phyloP scores from a whole-genome alignment of 2,329 filamentous ascomycete species.

The Metarhizium rileyi region DNA sequence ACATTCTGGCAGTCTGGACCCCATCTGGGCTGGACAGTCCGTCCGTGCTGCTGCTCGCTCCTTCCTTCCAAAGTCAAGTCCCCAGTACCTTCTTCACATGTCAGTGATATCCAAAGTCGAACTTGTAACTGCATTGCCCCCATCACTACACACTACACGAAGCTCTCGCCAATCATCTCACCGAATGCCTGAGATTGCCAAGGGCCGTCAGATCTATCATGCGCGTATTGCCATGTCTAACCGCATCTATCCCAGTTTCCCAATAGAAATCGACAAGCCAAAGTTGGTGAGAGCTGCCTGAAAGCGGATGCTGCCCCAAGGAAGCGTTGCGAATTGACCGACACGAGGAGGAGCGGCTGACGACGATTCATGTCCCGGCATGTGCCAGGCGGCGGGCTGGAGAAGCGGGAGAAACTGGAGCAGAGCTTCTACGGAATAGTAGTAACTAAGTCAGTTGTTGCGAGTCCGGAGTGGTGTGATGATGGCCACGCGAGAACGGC shows the following conservation, averaged over 20 bases:
- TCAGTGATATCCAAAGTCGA: background rate
- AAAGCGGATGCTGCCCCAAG: background rate
- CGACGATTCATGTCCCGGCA: too few species aligned
- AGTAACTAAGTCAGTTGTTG: background rate
- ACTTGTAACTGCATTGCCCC: background rate
- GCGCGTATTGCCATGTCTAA: background rate
- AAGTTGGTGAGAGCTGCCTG: background rate
- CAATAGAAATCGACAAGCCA: background rate
- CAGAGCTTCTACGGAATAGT: too few species aligned
- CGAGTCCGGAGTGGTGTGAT: too few species aligned
- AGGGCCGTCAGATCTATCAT: background rate
- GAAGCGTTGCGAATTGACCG: too few species aligned
- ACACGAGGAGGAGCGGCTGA: background rate
- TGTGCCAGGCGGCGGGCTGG: too few species aligned
- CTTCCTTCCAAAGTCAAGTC: too few species aligned
- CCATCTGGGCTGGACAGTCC: too few species aligned
- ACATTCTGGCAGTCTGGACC: too few species aligned
- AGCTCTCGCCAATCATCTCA: background rate
- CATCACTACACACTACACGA: background rate
- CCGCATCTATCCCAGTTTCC: background rate
- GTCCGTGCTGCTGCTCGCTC: too few species aligned
- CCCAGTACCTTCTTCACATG: background rate
- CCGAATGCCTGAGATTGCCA: background rate
- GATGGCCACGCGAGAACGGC: too few species aligned
- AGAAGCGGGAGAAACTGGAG: background rate